phyloP scores from a whole-genome alignment of 768 basidiomycete species.

The Chalciporus chontae region DNA sequence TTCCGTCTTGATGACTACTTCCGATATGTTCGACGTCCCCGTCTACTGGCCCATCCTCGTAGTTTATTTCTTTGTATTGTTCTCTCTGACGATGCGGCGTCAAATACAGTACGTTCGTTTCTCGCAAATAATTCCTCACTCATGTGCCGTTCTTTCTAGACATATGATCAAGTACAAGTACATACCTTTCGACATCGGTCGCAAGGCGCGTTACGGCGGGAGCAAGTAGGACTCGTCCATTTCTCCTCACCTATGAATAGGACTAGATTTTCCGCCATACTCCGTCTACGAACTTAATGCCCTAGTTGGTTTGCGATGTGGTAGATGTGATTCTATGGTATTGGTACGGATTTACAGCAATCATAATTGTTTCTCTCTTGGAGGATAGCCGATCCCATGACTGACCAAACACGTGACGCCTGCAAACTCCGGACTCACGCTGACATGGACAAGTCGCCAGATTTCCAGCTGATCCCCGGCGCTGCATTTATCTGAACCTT shows the following conservation, averaged over 20 bases:
- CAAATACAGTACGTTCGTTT: slow-evolving; percentile 81
- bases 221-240: slow-evolving; percentile 36
- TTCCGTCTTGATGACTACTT: slow-evolving; percentile 76
- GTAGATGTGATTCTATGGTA: slow-evolving; percentile 21
- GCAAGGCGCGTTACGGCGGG: slow-evolving; percentile 83
- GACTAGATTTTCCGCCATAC: slow-evolving; percentile 2
- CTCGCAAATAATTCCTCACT: background rate
- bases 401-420: slow-evolving; percentile 1
- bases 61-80: slow-evolving; percentile 94
- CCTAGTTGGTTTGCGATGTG: slow-evolving; percentile 10
- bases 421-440: background rate
- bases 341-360: slow-evolving; percentile 28
- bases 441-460: background rate
- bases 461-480: background rate
- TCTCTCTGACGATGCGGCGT: slow-evolving; percentile 91
- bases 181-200: slow-evolving; percentile 91
- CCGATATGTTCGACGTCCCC: slow-evolving; percentile 88
- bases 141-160: slow-evolving; percentile 38
- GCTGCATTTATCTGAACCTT: background rate
- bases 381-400: background rate
- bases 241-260: slow-evolving; percentile 1
- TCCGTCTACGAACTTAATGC: slow-evolving; percentile 10
- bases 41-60: slow-evolving; percentile 99
- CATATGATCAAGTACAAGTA: slow-evolving; percentile 99
- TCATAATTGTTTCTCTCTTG: slow-evolving; percentile 20